These are phyloP conservation scores for Teratosphaeria viscida DNA, from an alignment of 2,329 filamentous ascomycete genomes.

Conservation along the genomic window DNA sequence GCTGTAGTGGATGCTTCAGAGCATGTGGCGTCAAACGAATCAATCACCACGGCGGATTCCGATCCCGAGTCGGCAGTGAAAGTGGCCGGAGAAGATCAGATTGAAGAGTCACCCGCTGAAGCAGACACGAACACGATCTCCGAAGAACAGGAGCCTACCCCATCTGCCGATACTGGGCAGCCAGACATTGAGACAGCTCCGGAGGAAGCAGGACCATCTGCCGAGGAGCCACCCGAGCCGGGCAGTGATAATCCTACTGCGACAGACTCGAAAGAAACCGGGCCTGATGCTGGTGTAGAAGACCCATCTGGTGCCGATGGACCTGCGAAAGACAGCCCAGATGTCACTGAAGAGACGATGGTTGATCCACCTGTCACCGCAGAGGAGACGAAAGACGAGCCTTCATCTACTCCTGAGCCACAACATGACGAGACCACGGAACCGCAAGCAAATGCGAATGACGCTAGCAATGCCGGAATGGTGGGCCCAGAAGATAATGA, in stretches of 20 bases:
- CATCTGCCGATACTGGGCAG: background rate
- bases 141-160: background rate
- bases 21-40: background rate
- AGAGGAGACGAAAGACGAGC: background rate
- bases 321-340: background rate
- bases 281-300: background rate
- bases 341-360: background rate
- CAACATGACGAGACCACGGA: background rate
- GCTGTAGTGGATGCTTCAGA: background rate
- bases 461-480: background rate
- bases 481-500: background rate
- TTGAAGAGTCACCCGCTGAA: background rate
- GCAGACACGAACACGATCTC: background rate
- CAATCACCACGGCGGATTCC: background rate
- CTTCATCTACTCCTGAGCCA: background rate
- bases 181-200: background rate
- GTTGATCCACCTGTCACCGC: background rate
- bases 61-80: background rate
- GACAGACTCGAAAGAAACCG: background rate
- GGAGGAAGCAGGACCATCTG: background rate
- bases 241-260: background rate
- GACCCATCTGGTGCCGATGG: background rate
- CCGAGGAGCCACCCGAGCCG: background rate
- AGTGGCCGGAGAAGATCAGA: background rate
- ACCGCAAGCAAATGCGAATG: background rate